Percentiles rank a stretch among this genome's conserved stretches.
Evolutionary conservation across 2,329 filamentous ascomycete species (phyloP).

Genomic region (Pseudogymnoascus sp.): DNA sequence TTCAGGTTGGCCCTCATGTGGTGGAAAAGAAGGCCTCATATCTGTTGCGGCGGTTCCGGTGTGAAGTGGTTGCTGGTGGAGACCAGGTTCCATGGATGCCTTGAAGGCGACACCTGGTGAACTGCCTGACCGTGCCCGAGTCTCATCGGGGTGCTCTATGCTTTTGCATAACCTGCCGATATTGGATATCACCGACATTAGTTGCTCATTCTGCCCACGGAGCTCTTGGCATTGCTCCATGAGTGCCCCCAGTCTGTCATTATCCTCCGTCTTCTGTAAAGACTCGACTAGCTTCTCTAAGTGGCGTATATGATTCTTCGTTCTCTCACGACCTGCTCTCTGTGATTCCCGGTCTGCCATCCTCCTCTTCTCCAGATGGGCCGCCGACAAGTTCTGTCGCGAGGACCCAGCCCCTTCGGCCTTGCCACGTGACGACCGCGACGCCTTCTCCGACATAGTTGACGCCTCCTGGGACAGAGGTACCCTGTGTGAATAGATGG

Average conservation of each 20-base stretch:
- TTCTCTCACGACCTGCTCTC: slow-evolving; percentile 1
- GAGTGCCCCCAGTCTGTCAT: slow-evolving; percentile 1
- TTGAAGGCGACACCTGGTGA: not conserved
- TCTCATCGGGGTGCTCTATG: not conserved
- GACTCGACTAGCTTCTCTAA: not conserved
- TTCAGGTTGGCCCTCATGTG: not conserved
- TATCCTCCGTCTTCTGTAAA: not conserved
- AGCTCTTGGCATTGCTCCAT: slow-evolving; percentile 6
- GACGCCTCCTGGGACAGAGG: not conserved
- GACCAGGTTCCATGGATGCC: not conserved
- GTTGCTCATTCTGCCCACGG: not conserved
- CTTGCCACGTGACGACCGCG: slow-evolving; percentile 7
- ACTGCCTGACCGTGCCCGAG: not conserved
- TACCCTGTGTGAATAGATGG: not conserved
- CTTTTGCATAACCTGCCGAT: slow-evolving; percentile 3
- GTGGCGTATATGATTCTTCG: slow-evolving; percentile 7
- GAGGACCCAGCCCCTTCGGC: not conserved
- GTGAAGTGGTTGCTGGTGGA: not conserved
- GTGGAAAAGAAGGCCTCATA: not conserved
- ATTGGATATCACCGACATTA: slow-evolving; percentile 2
- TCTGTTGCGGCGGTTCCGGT: no score
- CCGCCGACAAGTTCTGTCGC: slow-evolving; percentile 1
- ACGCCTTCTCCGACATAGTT: not conserved
- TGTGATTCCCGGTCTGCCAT: slow-evolving; percentile 2
- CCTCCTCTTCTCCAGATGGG: not conserved